These are phyloP conservation scores for Vaccinium vitisidaea DNA, from an alignment of 148 eudicot species.

Conservation along the genomic window DNA sequence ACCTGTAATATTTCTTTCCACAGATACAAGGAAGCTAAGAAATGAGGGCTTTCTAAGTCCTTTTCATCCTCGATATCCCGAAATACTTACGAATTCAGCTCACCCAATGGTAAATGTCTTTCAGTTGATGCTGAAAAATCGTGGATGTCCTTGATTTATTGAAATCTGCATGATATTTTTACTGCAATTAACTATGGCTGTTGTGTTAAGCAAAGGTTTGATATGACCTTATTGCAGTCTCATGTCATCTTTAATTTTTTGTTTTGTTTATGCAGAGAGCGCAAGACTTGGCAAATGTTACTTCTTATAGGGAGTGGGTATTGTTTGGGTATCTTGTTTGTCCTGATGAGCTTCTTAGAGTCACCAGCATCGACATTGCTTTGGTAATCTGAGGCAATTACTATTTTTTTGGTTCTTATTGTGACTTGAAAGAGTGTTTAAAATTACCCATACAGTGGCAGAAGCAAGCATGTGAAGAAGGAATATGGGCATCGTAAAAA, in stretches of 20 bases:
- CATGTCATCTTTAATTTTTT: neutral
- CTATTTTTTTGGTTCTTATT: slow-evolving; percentile 10
- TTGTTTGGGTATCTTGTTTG: slow-evolving; percentile 97
- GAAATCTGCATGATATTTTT: slow-evolving; percentile 4
- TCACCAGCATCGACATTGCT: slow-evolving; percentile 99
- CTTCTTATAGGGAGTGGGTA: slow-evolving; percentile 94
- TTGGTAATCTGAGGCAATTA: slow-evolving; percentile 44
- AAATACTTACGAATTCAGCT: slow-evolving; percentile 97
- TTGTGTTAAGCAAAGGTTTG: neutral
- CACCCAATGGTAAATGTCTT: slow-evolving; percentile 78
- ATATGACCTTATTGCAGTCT: slow-evolving; percentile 1
- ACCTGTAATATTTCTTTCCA: slow-evolving; percentile 84
- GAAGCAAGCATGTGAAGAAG: neutral
- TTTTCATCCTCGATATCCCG: slow-evolving; percentile 99
- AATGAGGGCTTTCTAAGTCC: slow-evolving; percentile 99
- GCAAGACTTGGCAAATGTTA: slow-evolving; percentile 98
- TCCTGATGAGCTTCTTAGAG: slow-evolving; percentile 98
- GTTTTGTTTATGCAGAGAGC: slow-evolving; percentile 63
- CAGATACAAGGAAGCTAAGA: slow-evolving; percentile 96
- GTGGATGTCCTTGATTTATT: neutral
- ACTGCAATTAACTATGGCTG: neutral
- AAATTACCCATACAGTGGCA: neutral
- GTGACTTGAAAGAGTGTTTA: neutral
- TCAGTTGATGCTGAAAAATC: slow-evolving; percentile 14
- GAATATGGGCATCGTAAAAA: slow-evolving; percentile 6